Evolutionary conservation across 179 eudicot species (phyloP).

Genomic region (Carnegiea gigantea): DNA sequence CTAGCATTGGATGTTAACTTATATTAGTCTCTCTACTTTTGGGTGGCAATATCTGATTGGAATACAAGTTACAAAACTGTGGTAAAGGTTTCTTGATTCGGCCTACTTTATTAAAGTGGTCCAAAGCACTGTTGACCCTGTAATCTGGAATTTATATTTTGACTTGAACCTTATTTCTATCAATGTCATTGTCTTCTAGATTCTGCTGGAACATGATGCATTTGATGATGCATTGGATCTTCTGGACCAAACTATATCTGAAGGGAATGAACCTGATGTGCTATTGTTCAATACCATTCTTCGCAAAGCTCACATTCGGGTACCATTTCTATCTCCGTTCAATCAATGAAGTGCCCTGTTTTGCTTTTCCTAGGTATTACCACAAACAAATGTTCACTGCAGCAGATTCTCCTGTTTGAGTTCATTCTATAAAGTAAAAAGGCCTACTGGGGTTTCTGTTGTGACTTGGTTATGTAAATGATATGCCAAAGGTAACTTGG

Average conservation of each 20-base stretch:
- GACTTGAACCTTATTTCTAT: conserved; percentile 8
- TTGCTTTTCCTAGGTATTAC: background rate
- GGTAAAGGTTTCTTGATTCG: background rate
- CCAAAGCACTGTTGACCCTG: background rate
- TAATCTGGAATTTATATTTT: conserved; percentile 13
- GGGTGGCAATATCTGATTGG: background rate
- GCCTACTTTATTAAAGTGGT: conserved; percentile 5
- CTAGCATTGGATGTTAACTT: background rate
- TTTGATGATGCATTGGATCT: conserved; percentile 67
- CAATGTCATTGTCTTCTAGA: conserved; percentile 40
- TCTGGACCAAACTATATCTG: conserved; percentile 55
- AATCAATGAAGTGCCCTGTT: background rate
- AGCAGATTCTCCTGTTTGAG: background rate
- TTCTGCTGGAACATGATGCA: conserved; percentile 52
- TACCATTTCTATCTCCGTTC: conserved; percentile 22
- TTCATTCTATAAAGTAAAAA: background rate
- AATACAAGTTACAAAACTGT: background rate
- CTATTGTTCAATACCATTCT: conserved; percentile 69
- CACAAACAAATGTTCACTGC: background rate
- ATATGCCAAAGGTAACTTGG: too few relatives aligned
- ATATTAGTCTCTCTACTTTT: background rate
- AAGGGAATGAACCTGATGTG: conserved; percentile 62
- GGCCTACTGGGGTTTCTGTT: background rate
- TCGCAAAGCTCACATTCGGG: conserved; percentile 55
- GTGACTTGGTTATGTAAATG: background rate